Percentiles rank a stretch among this genome's conserved stretches.
Conservation (phyloP, 208 protist genomes). For the Trypanosoma avium region DNA sequence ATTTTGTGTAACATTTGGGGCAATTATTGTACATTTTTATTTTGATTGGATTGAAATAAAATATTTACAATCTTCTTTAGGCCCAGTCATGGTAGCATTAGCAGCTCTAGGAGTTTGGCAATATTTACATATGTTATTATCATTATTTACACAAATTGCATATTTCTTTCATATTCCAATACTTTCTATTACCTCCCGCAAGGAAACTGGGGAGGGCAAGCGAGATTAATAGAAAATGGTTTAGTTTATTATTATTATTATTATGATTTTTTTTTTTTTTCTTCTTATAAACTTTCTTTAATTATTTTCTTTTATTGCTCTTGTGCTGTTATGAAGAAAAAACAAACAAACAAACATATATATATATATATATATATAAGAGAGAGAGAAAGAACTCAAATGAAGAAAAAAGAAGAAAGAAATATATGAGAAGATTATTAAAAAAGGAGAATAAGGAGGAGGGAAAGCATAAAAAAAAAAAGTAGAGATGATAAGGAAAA, state of each 20-base stretch:
- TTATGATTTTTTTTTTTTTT: too few relatives aligned
- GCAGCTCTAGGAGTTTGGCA: constrained; percentile 42
- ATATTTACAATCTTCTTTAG: constrained; percentile 39
- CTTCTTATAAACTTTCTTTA: too few relatives aligned
- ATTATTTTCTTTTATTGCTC: too few relatives aligned
- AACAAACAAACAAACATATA: too few relatives aligned
- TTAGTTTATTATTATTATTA: too few relatives aligned
- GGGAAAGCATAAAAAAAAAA: not conserved
- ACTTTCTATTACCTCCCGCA: constrained; percentile 23
- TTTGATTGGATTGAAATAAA: constrained; percentile 25
- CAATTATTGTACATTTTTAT: constrained; percentile 35
- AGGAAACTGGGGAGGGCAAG: not conserved
- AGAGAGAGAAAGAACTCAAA: too few relatives aligned
- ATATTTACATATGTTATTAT: constrained; percentile 74
- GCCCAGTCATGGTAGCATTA: constrained; percentile 41
- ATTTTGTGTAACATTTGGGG: constrained; percentile 29
- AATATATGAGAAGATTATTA: too few relatives aligned
- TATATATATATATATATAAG: too few relatives aligned
- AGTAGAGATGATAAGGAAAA: not conserved
- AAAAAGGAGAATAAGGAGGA: too few relatives aligned
- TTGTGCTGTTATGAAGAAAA: too few relatives aligned
- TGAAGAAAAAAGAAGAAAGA: too few relatives aligned
- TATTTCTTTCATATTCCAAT: constrained; percentile 33
- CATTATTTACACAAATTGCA: constrained; percentile 36
- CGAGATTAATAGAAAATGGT: too few relatives aligned